Percentiles rank a stretch among this genome's conserved stretches.
Conservation (phyloP, 2,329 filamentous ascomycete genomes). For the Nothopassalora personata region DNA sequence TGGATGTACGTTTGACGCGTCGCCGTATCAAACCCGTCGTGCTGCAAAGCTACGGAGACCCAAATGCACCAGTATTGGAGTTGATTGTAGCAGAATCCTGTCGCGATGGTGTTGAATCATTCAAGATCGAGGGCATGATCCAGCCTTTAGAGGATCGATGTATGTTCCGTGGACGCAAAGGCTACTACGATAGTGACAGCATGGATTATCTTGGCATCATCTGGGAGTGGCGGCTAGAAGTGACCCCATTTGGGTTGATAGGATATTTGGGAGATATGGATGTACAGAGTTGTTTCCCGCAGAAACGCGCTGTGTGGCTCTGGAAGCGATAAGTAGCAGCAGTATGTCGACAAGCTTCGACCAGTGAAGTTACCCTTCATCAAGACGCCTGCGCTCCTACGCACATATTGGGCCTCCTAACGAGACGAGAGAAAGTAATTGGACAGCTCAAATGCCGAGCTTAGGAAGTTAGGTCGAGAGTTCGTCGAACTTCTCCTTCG, state of each 20-base stretch:
- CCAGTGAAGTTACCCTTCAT: not conserved
- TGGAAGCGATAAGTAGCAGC: slow-evolving; percentile 3
- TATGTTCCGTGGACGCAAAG: slow-evolving; percentile 5
- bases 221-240: slow-evolving; percentile 8
- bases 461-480: no score
- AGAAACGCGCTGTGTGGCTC: slow-evolving; percentile 8
- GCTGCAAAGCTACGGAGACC: not conserved
- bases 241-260: slow-evolving; percentile 12
- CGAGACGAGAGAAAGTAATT: no score
- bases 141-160: not conserved
- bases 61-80: not conserved
- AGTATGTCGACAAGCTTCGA: not conserved
- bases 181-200: not conserved
- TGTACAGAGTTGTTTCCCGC: not conserved
- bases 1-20: slow-evolving; percentile 3
- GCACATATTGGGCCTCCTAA: no score
- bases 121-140: slow-evolving; percentile 2
- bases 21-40: not conserved
- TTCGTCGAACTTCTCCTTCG: no score
- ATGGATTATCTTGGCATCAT: not conserved
- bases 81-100: slow-evolving; percentile 2
- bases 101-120: slow-evolving; percentile 8
- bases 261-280: slow-evolving; percentile 9
- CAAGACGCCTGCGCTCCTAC: not conserved
- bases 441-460: no score